A percentile compares a stretch with the other conserved stretches of the same genome.
These are phyloP conservation scores for Cercospora janseana DNA, from an alignment of 2,329 filamentous ascomycete species.

Conservation along the genomic window DNA sequence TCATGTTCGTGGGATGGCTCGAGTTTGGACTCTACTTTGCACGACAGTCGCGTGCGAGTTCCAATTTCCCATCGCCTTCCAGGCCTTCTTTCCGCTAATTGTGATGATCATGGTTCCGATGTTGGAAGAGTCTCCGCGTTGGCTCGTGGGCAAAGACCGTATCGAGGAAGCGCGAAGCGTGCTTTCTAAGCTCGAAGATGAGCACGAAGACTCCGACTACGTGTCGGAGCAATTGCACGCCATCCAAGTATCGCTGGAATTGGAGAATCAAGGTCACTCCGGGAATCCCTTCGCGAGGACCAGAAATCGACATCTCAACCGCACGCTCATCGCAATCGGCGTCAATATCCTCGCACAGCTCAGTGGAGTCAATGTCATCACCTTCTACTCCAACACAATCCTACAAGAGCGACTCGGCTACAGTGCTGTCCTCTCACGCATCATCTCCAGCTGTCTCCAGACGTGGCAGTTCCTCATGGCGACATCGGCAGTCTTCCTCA, in stretches of 20 bases:
- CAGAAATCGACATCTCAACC: constrained; percentile 28
- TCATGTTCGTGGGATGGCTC: constrained; percentile 30
- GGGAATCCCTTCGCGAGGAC: constrained; percentile 30
- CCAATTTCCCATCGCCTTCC: constrained; percentile 46
- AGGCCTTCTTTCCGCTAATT: constrained; percentile 44
- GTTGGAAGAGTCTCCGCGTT: constrained; percentile 33
- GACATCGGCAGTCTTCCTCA: constrained; percentile 30
- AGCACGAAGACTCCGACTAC: constrained; percentile 25
- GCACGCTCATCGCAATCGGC: constrained; percentile 29
- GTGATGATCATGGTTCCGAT: constrained; percentile 37
- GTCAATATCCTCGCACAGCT: constrained; percentile 31
- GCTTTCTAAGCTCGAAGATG: constrained; percentile 31
- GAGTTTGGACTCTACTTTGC: constrained; percentile 29
- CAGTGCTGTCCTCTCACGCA: constrained; percentile 22
- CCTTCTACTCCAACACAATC: constrained; percentile 32
- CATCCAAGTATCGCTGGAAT: constrained; percentile 27
- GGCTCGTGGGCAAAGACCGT: constrained; percentile 30
- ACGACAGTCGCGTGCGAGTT: constrained; percentile 23
- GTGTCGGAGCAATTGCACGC: constrained; percentile 22
- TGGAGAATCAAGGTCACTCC: constrained; percentile 26
- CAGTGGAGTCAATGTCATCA: constrained; percentile 31
- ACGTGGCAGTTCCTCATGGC: constrained; percentile 34
- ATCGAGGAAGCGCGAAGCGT: constrained; percentile 27
- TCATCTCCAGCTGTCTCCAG: constrained; percentile 31
- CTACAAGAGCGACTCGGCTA: constrained; percentile 27